Evolutionary conservation across 306 rosid genomes (phyloP).

Genomic region (Vachellia collinsii): DNA sequence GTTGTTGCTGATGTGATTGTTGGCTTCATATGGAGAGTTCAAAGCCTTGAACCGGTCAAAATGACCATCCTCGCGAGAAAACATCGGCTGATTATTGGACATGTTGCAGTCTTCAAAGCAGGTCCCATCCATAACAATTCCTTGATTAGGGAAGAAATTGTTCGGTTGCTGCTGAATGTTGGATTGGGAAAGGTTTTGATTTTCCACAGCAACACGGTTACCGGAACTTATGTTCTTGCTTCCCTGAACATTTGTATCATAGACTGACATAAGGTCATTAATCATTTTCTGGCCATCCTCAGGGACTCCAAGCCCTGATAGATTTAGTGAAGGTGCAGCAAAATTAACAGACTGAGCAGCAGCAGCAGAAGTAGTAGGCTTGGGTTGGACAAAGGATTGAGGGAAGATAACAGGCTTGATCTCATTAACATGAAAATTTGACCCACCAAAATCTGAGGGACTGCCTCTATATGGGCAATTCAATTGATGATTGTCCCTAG

Average conservation of each 20-base stretch:
- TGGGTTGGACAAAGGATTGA: constrained; percentile 53
- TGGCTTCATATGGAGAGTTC: constrained; percentile 55
- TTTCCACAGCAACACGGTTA: constrained; percentile 31
- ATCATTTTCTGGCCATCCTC: constrained; percentile 67
- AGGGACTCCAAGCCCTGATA: constrained; percentile 61
- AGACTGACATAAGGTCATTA: constrained; percentile 59
- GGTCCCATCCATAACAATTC: constrained; percentile 51
- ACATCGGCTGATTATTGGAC: constrained; percentile 34
- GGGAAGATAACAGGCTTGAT: constrained; percentile 61
- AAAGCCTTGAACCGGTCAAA: constrained; percentile 53
- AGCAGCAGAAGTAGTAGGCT: constrained; percentile 6
- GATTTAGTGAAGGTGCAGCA: constrained; percentile 46
- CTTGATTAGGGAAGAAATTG: constrained; percentile 45
- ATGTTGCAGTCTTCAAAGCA: constrained; percentile 44
- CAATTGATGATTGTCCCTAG: constrained; percentile 70
- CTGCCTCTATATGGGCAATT: constrained; percentile 48
- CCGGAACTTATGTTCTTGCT: constrained; percentile 38
- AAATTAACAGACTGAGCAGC: constrained; percentile 43
- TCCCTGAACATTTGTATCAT: constrained; percentile 56
- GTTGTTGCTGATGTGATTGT: constrained; percentile 43
- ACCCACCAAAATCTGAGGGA: constrained; percentile 48
- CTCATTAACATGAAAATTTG: constrained; percentile 60
- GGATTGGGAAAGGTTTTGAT: constrained; percentile 41
- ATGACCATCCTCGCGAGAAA: constrained; percentile 48
- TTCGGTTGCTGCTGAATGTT: constrained; percentile 46